Evolutionary conservation across 768 basidiomycete genomes (phyloP).

Genomic region (Favolaschia claudopus): DNA sequence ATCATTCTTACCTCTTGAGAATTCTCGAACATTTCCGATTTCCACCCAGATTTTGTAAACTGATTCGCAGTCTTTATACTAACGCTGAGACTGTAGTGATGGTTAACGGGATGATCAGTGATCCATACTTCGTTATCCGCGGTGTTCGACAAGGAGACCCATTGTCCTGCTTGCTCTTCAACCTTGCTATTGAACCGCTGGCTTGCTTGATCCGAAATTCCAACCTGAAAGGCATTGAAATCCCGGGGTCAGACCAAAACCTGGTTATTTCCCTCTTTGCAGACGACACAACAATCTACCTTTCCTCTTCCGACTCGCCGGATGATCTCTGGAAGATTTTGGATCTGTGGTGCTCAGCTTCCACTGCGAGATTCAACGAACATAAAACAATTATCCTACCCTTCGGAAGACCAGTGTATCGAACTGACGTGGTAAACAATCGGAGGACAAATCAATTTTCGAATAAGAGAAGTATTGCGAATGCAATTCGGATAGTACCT

Average conservation of each 20-base stretch:
- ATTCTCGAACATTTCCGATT: neutral
- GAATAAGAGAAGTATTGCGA: neutral
- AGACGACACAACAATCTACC: neutral
- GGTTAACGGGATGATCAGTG: neutral
- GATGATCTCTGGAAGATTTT: constrained; percentile 32
- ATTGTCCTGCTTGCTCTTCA: too few relatives aligned
- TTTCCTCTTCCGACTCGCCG: neutral
- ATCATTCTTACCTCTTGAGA: neutral
- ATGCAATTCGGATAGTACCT: neutral
- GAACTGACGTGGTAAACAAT: neutral
- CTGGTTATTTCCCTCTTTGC: neutral
- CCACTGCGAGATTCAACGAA: too few relatives aligned
- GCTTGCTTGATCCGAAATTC: neutral
- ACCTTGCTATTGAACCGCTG: too few relatives aligned
- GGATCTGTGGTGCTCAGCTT: constrained; percentile 49
- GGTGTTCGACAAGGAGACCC: too few relatives aligned
- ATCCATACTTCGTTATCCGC: neutral
- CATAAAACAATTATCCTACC: constrained; percentile 40
- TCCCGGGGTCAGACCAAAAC: neutral
- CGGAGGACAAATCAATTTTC: neutral
- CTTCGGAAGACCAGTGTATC: neutral
- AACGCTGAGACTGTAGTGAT: neutral
- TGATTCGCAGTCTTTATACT: neutral
- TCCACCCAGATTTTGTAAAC: neutral
- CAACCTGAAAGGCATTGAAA: neutral